A percentile compares a stretch with the other conserved stretches of the same genome.
Conservation (phyloP, 116 monocot genomes). For the Iris pallida region DNA sequence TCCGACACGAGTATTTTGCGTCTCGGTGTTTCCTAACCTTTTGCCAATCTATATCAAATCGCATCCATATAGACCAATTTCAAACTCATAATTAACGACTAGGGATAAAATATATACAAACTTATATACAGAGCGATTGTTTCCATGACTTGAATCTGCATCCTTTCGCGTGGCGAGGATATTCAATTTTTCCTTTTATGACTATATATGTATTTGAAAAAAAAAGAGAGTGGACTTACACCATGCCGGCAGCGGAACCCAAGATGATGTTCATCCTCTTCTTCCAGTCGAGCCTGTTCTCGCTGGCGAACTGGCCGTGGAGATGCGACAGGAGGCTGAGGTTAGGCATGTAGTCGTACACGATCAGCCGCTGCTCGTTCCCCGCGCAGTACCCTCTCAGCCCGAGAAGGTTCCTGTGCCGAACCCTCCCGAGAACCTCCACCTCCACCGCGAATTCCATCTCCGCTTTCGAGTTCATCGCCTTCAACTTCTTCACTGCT, state of each 20-base stretch:
- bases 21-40: no score
- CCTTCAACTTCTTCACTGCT: constrained; percentile 30
- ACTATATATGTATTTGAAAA: no score
- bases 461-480: constrained; percentile 27
- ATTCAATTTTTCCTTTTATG: no score
- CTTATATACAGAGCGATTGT: no score
- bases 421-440: constrained; percentile 19
- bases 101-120: no score
- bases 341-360: constrained; percentile 30
- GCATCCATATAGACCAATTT: no score
- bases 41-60: no score
- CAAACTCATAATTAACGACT: no score
- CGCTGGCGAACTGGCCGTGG: constrained; percentile 20
- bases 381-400: constrained; percentile 22
- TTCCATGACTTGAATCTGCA: no score
- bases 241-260: constrained; percentile 18
- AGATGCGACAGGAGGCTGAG: constrained; percentile 28
- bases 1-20: no score
- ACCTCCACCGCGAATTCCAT: constrained; percentile 30
- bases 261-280: constrained; percentile 19
- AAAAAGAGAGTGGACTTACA: not conserved
- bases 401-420: constrained; percentile 27
- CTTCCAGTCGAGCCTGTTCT: constrained; percentile 21
- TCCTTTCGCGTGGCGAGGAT: no score
- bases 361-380: constrained; percentile 15